These are phyloP conservation scores for Thalassiosira oceanica DNA, from an alignment of 352 stramenopile species.

Conservation along the genomic window DNA sequence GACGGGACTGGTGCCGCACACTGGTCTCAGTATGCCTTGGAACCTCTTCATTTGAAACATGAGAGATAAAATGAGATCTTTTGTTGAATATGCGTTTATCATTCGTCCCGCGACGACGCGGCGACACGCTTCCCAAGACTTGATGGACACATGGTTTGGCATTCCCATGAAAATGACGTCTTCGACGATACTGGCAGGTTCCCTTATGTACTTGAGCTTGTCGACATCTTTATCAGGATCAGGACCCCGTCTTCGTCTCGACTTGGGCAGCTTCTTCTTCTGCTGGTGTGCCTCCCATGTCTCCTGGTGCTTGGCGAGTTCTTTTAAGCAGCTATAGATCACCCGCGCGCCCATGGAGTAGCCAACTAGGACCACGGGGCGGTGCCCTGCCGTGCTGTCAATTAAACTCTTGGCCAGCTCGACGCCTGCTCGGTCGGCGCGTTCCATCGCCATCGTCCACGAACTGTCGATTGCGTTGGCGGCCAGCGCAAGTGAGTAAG, in stretches of 20 bases:
- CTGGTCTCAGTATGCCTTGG: constrained; percentile 23
- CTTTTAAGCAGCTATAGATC: constrained; percentile 59
- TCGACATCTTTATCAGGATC: constrained; percentile 20
- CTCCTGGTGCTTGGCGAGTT: constrained; percentile 48
- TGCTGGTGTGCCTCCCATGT: constrained; percentile 58
- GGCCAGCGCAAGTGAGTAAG: constrained; percentile 53
- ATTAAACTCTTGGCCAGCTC: constrained; percentile 51
- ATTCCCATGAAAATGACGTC: constrained; percentile 77
- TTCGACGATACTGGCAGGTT: constrained; percentile 74
- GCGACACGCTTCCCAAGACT: constrained; percentile 57
- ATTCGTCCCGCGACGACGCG: constrained; percentile 64
- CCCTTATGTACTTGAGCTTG: constrained; percentile 56
- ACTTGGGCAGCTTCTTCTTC: constrained; percentile 15
- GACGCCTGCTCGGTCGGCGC: constrained; percentile 45
- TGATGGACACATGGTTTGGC: constrained; percentile 61
- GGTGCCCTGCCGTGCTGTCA: constrained; percentile 49
- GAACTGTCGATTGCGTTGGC: constrained; percentile 73
- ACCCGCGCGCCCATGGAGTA: constrained; percentile 57
- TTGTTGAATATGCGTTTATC: constrained; percentile 74
- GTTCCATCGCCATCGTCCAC: constrained; percentile 69
- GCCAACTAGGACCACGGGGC: constrained; percentile 32
- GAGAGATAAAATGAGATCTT: constrained; percentile 74
- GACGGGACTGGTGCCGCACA: constrained; percentile 64
- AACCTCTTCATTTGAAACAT: constrained; percentile 78
- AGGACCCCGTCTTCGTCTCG: constrained; percentile 9